Percentiles rank a stretch among this genome's conserved stretches.
Conservation (phyloP, 1,139 yeast species). For the Sugiyamaella grinbergsii region DNA sequence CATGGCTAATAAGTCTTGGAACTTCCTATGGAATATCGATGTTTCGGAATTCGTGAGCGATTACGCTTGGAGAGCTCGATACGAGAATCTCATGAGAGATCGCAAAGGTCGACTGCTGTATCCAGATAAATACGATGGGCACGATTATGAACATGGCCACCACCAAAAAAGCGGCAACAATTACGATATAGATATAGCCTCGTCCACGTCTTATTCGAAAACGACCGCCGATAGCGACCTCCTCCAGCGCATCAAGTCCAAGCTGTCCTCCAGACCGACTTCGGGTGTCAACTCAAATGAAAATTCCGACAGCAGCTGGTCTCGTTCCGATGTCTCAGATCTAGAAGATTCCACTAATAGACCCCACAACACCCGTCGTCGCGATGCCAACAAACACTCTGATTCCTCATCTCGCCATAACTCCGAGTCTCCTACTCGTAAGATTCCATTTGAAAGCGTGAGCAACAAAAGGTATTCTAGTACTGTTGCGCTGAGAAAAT, state of each 20-base stretch:
- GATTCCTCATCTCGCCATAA: constrained; percentile 15
- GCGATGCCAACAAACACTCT: constrained; percentile 5
- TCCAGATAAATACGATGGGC: constrained; percentile 38
- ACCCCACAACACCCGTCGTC: background rate
- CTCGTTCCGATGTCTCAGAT: constrained; percentile 27
- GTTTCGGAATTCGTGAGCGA: constrained; percentile 65
- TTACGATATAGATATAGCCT: background rate
- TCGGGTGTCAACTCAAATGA: constrained; percentile 23
- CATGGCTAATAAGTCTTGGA: constrained; percentile 21
- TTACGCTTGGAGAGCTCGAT: constrained; percentile 63
- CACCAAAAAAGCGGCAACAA: background rate
- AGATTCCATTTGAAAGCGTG: constrained; percentile 24
- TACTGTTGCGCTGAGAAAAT: background rate
- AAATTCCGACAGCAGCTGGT: constrained; percentile 26
- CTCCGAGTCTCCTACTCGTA: constrained; percentile 22
- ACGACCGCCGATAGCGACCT: constrained; percentile 28
- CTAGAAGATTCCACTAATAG: constrained; percentile 20
- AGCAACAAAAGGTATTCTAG: constrained; percentile 6
- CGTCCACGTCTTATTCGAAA: background rate
- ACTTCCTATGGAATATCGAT: constrained; percentile 65
- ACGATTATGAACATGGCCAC: constrained; percentile 9
- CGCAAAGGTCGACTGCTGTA: constrained; percentile 64
- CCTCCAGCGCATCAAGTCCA: constrained; percentile 27
- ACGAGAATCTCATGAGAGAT: constrained; percentile 61
- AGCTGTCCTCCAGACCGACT: constrained; percentile 23